Evolutionary conservation across 2,329 filamentous ascomycete genomes (phyloP).

Genomic region (Magnaporthiopsis rhizophila): DNA sequence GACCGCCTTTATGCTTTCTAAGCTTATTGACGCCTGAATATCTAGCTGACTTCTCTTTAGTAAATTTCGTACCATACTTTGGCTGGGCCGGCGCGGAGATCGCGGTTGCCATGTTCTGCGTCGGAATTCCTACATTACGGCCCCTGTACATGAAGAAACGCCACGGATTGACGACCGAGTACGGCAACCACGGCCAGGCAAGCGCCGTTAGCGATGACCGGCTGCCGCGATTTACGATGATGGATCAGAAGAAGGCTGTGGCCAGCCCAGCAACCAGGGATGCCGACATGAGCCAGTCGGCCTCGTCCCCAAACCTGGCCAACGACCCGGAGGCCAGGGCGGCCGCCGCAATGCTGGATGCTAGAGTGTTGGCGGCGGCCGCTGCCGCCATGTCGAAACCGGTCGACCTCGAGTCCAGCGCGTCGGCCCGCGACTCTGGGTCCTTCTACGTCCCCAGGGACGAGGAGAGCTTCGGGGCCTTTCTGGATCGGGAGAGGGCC

Average conservation of each 20-base stretch:
- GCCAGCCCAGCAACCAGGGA: background rate
- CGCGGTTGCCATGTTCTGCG: conserved; percentile 30
- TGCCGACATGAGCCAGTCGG: background rate
- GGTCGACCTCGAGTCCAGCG: conserved; percentile 10
- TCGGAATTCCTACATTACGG: conserved; percentile 30
- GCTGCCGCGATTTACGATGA: conserved; percentile 27
- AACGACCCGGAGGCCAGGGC: background rate
- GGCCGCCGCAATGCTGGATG: conserved; percentile 1
- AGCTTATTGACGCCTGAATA: conserved; percentile 6
- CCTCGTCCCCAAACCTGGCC: background rate
- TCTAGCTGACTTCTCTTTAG: conserved; percentile 13
- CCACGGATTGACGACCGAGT: conserved; percentile 19
- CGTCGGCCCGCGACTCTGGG: conserved; percentile 15
- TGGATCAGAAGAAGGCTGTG: conserved; percentile 39
- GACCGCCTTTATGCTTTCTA: conserved; percentile 11
- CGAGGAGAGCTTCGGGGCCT: conserved; percentile 3
- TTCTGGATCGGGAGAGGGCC: background rate
- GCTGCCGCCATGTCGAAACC: conserved; percentile 6
- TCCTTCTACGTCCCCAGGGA: conserved; percentile 15
- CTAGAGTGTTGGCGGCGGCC: conserved; percentile 3
- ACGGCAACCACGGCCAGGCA: conserved; percentile 24
- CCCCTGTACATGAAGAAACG: conserved; percentile 35
- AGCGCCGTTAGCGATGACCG: conserved; percentile 62
- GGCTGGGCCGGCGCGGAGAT: conserved; percentile 31
- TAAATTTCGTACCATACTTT: conserved; percentile 26